Evolutionary conservation across 2,329 filamentous ascomycete species (phyloP), one percentile per base, ranked within the genome.

Genomic region (Microdochium nivale): DNA sequence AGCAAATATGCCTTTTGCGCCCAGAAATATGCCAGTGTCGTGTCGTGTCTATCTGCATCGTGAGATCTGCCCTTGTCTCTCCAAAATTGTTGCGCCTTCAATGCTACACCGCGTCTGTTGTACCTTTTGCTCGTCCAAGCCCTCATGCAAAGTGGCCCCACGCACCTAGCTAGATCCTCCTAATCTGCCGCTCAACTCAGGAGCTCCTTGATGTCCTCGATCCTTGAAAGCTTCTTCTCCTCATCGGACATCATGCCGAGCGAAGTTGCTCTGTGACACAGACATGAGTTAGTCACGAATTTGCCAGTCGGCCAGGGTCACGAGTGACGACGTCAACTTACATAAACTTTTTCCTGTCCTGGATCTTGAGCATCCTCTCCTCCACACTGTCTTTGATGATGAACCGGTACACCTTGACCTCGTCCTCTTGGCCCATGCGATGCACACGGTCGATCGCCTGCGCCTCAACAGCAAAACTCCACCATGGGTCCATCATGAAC

Each of bases 401-500:
- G 63, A 97, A 97, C 25, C 94, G 77, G 59, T 86, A 86, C 0
- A 99, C 91, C 52, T 83, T 81, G 2, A 99, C 94, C 61, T 92
- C 88, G 16, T 83, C 79, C 49, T 87, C 84, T 67, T 99, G 94
- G 0, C 94, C 94, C 88, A 99, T 96, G 9, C 94, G 83, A 72
- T 99, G 94, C 32, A 99, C 90, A 1, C 94, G 88, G 71, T 99
- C 94, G 62, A 99, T 97, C 9, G 94, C 94, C 69, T 99, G 94
- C 4, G 91, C 90, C 70, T 99, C 94, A 13, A 97, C 86, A 0
- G 94, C 91, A 68, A 92, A 99, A 64, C 88, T 95, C 94, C 94
- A 99, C 94, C 94, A 99, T 0, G 94, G 94, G 68, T 99, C 94
- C 94, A 99, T 97, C 88, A 99, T 95, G 72, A 87, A 99, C 4